Percentiles rank a stretch among this genome's conserved stretches.
Conservation (phyloP, 2,329 filamentous ascomycete genomes). For the Westerdykella sp. region DNA sequence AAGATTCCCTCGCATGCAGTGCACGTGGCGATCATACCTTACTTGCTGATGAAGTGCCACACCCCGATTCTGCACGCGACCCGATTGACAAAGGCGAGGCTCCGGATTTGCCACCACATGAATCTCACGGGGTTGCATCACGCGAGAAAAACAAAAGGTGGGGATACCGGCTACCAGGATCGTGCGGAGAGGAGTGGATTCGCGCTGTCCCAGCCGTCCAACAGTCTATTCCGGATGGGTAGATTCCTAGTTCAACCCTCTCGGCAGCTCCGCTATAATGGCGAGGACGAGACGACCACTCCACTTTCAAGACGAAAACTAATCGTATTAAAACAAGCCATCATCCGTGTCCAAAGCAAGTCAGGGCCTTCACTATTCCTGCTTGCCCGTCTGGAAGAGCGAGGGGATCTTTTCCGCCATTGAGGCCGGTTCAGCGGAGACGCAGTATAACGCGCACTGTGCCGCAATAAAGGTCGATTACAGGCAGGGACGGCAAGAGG, state of each 20-base stretch:
- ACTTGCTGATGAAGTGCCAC: no score
- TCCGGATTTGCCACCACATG: no score
- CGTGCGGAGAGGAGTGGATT: background rate
- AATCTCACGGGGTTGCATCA: background rate
- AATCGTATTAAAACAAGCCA: background rate
- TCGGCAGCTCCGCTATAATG: background rate
- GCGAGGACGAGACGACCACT: background rate
- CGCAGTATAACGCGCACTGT: background rate
- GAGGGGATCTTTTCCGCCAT: background rate
- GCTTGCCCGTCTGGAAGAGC: background rate
- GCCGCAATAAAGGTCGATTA: background rate
- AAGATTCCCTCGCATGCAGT: no score
- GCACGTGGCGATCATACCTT: no score
- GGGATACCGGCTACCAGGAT: background rate
- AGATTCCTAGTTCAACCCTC: background rate
- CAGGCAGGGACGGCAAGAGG: background rate
- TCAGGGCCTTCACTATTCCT: background rate
- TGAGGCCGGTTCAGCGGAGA: background rate
- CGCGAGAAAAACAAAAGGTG: background rate
- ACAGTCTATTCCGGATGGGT: background rate
- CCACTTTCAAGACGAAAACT: no score
- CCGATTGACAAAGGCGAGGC: no score
- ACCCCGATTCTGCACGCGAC: no score
- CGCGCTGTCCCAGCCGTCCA: background rate
- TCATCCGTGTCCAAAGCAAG: background rate